Percentiles rank a stretch among this genome's conserved stretches.
Evolutionary conservation across 2,329 filamentous ascomycete genomes (phyloP).

Genomic region (Graphilbum ipis-grandicollis): DNA sequence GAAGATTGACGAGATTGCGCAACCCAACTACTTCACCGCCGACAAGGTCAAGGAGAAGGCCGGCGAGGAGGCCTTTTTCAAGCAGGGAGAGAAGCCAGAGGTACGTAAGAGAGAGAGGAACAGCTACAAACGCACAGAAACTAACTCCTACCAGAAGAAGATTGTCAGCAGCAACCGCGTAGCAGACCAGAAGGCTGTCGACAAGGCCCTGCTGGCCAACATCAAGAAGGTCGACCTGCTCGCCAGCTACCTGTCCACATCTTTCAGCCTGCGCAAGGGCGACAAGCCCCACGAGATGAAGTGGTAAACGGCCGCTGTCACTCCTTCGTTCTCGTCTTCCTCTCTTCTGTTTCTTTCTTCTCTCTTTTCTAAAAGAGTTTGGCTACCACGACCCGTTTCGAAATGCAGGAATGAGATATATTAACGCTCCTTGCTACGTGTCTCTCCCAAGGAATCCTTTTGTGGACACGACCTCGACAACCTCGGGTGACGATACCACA

Average conservation of each 20-base stretch:
- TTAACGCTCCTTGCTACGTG: no score
- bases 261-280: conserved; percentile 97
- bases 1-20: conserved; percentile 67
- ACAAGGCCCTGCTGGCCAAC: conserved; percentile 85
- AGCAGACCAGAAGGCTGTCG: conserved; percentile 94
- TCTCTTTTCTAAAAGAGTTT: neutral
- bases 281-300: conserved; percentile 99
- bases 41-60: conserved; percentile 94
- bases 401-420: no score
- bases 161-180: conserved; percentile 78
- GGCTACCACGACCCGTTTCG: no score
- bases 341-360: neutral
- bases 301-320: no score
- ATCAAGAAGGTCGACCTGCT: conserved; percentile 99
- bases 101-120: no score
- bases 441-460: no score
- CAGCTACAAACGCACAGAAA: no score
- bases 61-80: conserved; percentile 97
- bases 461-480: no score
- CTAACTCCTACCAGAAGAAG: conserved; percentile 70
- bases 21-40: conserved; percentile 84
- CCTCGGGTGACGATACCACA: no score
- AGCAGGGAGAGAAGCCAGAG: conserved; percentile 96
- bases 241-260: conserved; percentile 80
- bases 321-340: no score